Base-by-base conservation (phyloP, 768 basidiomycete genomes). In the Boletales sp. region DNA sequence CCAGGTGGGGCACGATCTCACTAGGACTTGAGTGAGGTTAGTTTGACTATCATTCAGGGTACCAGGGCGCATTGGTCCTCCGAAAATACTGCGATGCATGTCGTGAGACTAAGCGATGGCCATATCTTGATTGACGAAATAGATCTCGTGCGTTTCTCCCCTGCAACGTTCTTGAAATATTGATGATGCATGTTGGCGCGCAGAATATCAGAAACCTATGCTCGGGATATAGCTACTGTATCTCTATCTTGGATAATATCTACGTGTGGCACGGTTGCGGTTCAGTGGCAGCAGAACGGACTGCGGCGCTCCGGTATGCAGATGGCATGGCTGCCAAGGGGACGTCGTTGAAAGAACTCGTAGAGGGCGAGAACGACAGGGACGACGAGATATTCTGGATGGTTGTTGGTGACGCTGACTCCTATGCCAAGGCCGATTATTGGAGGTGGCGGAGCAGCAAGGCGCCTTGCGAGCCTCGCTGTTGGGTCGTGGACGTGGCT, bases 191-290 rank as follows among this genome's bases (percentile, higher is more conserved):
- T 51, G 45, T 15, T 34, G 24, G 24, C 7, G 24, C 21, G 27
- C 55, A 86, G 86, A 73, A 65, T 48, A 69, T 85, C 55, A 77
- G 72, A 51, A 88, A 86, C 60, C 69, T 93, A 2, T 92, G 90
- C 62, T 91, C 90, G 10, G 90, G 78, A n/a, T 92, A 83, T 66
- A 89, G 87, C 57, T 91, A 87, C 63, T 90, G 87, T 57, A 55
- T 90, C 32, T 79, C 84, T 3, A 72, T 91, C 40, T 69, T 92
- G 52, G 81, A 81, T 32, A 80, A 81, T 3, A 69, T 86, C 34
- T 91, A 89, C 56, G 80, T 92, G 31, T 93, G 91, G 90, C 74
- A 90, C 62, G 90, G 90, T 4, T 73, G 79, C 45, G 90, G 90
- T 21, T 83, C 90, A 3, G 72, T 72, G 13, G 40, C 72, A 7